phyloP scores from a whole-genome alignment of 805 yeast species.

The Suhomyces faveliae region DNA sequence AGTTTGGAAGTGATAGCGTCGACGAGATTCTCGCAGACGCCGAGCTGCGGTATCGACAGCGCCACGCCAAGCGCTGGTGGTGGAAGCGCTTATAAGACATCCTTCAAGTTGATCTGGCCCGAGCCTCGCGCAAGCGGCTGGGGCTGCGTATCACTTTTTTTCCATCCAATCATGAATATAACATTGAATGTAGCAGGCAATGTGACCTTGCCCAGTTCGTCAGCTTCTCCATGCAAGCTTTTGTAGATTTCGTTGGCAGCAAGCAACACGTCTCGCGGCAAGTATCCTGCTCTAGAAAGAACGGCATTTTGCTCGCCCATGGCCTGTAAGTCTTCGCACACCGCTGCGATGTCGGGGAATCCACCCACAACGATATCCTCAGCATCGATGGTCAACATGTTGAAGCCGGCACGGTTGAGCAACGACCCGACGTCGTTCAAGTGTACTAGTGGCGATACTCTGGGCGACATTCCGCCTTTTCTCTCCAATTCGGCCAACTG shows the following conservation, averaged over 20 bases:
- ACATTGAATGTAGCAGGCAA: slow-evolving; percentile 81
- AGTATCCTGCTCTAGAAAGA: slow-evolving; percentile 40
- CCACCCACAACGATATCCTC: slow-evolving; percentile 76
- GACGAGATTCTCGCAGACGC: not conserved
- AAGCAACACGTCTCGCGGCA: slow-evolving; percentile 59
- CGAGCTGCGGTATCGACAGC: not conserved
- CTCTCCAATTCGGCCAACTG: slow-evolving; percentile 84
- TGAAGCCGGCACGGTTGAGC: slow-evolving; percentile 73
- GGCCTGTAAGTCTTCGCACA: slow-evolving; percentile 67
- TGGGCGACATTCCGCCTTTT: slow-evolving; percentile 73
- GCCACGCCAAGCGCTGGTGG: not conserved
- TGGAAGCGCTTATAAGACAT: slow-evolving; percentile 39
- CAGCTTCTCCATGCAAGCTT: slow-evolving; percentile 66
- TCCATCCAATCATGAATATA: slow-evolving; percentile 88
- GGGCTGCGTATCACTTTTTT: slow-evolving; percentile 66
- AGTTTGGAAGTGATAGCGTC: not conserved
- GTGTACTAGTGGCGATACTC: slow-evolving; percentile 78
- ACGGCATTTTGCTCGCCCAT: slow-evolving; percentile 87
- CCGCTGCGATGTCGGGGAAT: slow-evolving; percentile 66
- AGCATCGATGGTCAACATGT: slow-evolving; percentile 77
- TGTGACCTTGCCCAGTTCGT: slow-evolving; percentile 40
- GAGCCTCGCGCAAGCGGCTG: slow-evolving; percentile 72
- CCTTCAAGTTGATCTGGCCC: slow-evolving; percentile 67
- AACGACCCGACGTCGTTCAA: slow-evolving; percentile 73
- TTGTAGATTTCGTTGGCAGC: slow-evolving; percentile 77